These are phyloP conservation scores for Pseudopediastrum boryanum DNA, from an alignment of 139 green algal genomes.

Conservation along the genomic window DNA sequence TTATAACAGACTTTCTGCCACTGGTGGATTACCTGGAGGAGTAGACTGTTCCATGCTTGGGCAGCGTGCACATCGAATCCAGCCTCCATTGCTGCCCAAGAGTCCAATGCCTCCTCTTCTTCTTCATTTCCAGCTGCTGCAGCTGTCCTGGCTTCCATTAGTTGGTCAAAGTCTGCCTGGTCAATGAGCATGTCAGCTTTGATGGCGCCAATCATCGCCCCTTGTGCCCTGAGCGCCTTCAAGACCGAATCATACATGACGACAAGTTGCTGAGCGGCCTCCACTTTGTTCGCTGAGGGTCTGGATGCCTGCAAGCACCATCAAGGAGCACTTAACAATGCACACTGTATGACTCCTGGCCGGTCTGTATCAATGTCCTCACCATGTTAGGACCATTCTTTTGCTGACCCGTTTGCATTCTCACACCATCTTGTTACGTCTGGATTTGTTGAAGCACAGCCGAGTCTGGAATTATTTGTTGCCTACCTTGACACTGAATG, in stretches of 20 bases:
- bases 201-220: conserved; percentile 72
- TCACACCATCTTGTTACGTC: too few relatives aligned
- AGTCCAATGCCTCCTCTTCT: conserved; percentile 51
- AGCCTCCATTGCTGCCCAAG: conserved; percentile 65
- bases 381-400: too few relatives aligned
- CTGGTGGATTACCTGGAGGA: conserved; percentile 57
- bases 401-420: too few relatives aligned
- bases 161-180: not conserved
- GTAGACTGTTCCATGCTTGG: conserved; percentile 63
- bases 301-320: too few relatives aligned
- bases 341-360: too few relatives aligned
- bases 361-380: too few relatives aligned
- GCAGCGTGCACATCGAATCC: conserved; percentile 57
- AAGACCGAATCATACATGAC: conserved; percentile 63
- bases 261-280: conserved; percentile 63
- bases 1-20: too few relatives aligned
- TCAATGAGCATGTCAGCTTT: conserved; percentile 81
- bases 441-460: too few relatives aligned
- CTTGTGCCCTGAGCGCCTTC: conserved; percentile 48
- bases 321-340: too few relatives aligned
- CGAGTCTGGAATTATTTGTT: too few relatives aligned
- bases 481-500: conserved; percentile 51
- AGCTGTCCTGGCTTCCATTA: conserved; percentile 36
- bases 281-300: conserved; percentile 25
- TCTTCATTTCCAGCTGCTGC: conserved; percentile 43